Percentiles rank a stretch among this genome's conserved stretches.
These are phyloP conservation scores for Backusella psychrophila DNA, from an alignment of 192 early-diverging fungal genomes.

Conservation along the genomic window DNA sequence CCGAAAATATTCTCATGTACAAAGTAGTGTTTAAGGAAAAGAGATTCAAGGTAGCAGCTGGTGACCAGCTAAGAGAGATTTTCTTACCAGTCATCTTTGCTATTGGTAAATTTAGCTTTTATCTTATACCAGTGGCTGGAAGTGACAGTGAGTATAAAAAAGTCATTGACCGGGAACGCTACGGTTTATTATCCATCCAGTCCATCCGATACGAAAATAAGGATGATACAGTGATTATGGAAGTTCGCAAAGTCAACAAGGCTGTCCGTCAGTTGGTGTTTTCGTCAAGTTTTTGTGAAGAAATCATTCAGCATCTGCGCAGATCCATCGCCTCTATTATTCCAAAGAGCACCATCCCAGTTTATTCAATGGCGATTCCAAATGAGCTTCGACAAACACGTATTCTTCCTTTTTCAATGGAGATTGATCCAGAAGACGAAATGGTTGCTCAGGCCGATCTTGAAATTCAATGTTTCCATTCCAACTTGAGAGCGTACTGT, in stretches of 20 bases:
- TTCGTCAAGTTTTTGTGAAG: slow-evolving; percentile 18
- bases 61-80: slow-evolving; percentile 12
- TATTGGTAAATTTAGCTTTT: slow-evolving; percentile 32
- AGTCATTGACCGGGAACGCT: slow-evolving; percentile 18
- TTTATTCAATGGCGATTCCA: neutral
- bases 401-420: neutral
- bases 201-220: slow-evolving; percentile 8
- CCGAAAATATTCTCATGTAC: slow-evolving; percentile 19
- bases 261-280: slow-evolving; percentile 11
- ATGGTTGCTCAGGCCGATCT: neutral
- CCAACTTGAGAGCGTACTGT: slow-evolving; percentile 22
- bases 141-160: slow-evolving; percentile 15
- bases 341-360: neutral
- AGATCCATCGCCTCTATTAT: slow-evolving; percentile 18
- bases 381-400: neutral
- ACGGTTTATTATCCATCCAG: slow-evolving; percentile 31
- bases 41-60: neutral
- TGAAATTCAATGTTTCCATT: neutral
- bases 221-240: slow-evolving; percentile 26
- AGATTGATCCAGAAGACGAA: neutral
- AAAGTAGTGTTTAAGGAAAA: slow-evolving; percentile 26
- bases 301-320: slow-evolving; percentile 27
- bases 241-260: neutral
- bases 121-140: slow-evolving; percentile 11
- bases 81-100: slow-evolving; percentile 22